Percentiles rank a stretch among this genome's conserved stretches.
phyloP scores from a whole-genome alignment of 768 basidiomycete species.

The Lentinula guzmanii region DNA sequence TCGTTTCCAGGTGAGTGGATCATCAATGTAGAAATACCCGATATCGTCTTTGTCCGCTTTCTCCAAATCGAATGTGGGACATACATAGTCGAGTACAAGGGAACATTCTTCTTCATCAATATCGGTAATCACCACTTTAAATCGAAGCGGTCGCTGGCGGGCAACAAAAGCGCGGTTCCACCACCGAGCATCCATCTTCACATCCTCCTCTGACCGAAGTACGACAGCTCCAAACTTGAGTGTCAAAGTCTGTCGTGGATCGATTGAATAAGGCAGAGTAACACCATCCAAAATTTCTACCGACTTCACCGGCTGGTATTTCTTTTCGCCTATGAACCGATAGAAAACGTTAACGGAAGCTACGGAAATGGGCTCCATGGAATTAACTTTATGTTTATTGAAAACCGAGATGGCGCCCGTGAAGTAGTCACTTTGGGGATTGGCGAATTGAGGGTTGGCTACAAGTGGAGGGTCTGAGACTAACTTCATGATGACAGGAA shows the following conservation, averaged over 20 bases:
- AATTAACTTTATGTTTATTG: slow-evolving; percentile 29
- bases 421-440: slow-evolving; percentile 21
- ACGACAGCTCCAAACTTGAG: slow-evolving; percentile 24
- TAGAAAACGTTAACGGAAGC: slow-evolving; percentile 25
- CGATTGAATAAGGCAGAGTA: slow-evolving; percentile 26
- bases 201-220: slow-evolving; percentile 28
- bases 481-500: slow-evolving; percentile 27
- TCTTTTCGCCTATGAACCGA: slow-evolving; percentile 28
- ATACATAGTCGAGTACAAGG: slow-evolving; percentile 31
- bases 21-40: slow-evolving; percentile 30
- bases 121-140: slow-evolving; percentile 28
- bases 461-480: slow-evolving; percentile 29
- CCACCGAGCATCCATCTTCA: slow-evolving; percentile 21
- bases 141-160: slow-evolving; percentile 27
- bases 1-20: slow-evolving; percentile 20
- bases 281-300: slow-evolving; percentile 19
- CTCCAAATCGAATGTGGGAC: slow-evolving; percentile 19
- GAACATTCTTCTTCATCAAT: slow-evolving; percentile 34
- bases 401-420: slow-evolving; percentile 28
- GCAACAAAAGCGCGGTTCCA: slow-evolving; percentile 27
- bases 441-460: slow-evolving; percentile 25
- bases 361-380: slow-evolving; percentile 27
- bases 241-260: slow-evolving; percentile 28
- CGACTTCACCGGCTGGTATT: slow-evolving; percentile 23
- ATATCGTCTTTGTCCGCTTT: slow-evolving; percentile 22